Base-by-base conservation (phyloP, 805 yeast species). In the Monosporozyma aquatica region DNA sequence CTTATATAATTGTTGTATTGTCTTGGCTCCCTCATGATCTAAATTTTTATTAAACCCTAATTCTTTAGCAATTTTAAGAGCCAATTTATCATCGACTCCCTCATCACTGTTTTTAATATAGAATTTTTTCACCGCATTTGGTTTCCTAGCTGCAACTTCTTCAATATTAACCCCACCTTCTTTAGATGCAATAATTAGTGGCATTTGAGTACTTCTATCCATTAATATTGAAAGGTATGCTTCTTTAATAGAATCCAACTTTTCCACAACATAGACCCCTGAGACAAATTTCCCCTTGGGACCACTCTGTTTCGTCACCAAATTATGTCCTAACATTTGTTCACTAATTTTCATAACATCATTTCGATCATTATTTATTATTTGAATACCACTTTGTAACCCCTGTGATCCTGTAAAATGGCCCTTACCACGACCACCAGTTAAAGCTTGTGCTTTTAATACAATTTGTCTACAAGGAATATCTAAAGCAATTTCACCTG, bases 121-220 rank as follows among this genome's bases (percentile, higher is more conserved):
- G 75, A 80, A 87, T 52, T 90, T 80, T 70, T 86, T 82, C 71
- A 92, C 92, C 54, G 95, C 95, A 44, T 76, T 78, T 42, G 99
- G 99, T 66, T 77, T 81, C 56, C 75, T 78, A 54, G 80, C 81
- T 47, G 98, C 99, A 55, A 92, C 97, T 65, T 95, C 95, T 75
- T 92, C 99, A 61, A 92, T 92, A 71, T 92, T 96, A 95, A 92
- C 89, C 74, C 99, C 99, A 72, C 99, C 99, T 71, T 92, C 92
- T 50, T 94, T 73, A 26, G 97, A 87, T 40, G 96, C 96, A 51
- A 92, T 95, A 61, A 92, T 84, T 70, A 92, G 74, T 47, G 97
- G 95, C 54, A 76, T 72, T 69, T 89, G 95, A 53, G 82, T 76
- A 54, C 80, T 76, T 72, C 99, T 87, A 75, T 92, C 97, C 83